Evolutionary conservation across 352 stramenopile genomes (phyloP).

Genomic region (Pythium phragmitis): DNA sequence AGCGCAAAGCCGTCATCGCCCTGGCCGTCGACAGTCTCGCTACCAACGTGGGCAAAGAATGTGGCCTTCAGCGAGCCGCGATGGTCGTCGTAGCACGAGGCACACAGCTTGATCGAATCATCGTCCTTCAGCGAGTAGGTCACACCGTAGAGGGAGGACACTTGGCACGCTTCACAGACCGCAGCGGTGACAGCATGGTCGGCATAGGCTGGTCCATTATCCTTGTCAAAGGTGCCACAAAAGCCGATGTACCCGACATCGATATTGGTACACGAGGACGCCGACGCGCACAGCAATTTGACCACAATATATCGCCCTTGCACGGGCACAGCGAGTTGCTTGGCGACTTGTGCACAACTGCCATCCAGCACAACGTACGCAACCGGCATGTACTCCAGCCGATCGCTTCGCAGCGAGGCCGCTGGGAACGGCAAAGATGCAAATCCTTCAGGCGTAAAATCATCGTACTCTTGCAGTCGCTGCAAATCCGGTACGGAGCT

Average conservation of each 20-base stretch:
- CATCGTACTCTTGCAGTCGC: conserved; percentile 53
- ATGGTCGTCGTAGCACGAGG: conserved; percentile 79
- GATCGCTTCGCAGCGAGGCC: conserved; percentile 39
- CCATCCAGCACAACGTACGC: conserved; percentile 80
- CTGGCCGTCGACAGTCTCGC: conserved; percentile 35
- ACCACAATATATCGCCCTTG: conserved; percentile 77
- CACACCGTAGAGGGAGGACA: conserved; percentile 37
- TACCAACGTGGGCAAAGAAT: conserved; percentile 42
- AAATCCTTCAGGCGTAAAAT: conserved; percentile 78
- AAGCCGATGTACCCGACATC: conserved; percentile 81
- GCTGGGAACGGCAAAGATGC: conserved; percentile 67
- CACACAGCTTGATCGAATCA: conserved; percentile 57
- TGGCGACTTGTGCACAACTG: conserved; percentile 72
- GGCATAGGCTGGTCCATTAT: conserved; percentile 82
- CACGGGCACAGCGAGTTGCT: conserved; percentile 65
- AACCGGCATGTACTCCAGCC: conserved; percentile 65
- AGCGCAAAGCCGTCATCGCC: conserved; percentile 37
- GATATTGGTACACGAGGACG: conserved; percentile 62
- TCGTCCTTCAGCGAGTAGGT: conserved; percentile 68
- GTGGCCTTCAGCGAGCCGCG: conserved; percentile 48
- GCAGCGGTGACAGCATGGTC: conserved; percentile 29
- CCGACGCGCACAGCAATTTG: conserved; percentile 67
- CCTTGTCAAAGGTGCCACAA: conserved; percentile 75
- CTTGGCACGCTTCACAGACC: conserved; percentile 58
- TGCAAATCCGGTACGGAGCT: conserved; percentile 58